Percentiles rank a stretch among this genome's conserved stretches.
Evolutionary conservation across 208 protist species (phyloP).

Genomic region (Naegleria gruberi): DNA sequence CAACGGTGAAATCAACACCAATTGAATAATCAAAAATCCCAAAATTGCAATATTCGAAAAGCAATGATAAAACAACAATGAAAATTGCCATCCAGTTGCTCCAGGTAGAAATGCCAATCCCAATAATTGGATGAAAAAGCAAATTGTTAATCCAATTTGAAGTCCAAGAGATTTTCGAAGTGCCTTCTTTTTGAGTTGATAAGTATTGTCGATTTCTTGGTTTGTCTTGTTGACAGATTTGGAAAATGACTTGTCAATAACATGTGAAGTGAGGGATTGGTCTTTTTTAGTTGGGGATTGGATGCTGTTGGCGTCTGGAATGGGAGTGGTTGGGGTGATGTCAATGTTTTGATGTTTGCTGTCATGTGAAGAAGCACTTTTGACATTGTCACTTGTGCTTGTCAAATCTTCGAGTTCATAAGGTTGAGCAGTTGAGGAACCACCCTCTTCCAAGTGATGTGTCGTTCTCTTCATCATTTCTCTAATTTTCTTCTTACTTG

Average conservation of each 20-base stretch:
- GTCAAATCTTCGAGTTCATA: background rate
- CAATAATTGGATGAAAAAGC: background rate
- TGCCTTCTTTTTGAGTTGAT: background rate
- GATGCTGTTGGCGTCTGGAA: too few species aligned
- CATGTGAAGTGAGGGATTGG: background rate
- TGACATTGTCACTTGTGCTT: background rate
- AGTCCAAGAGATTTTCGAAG: background rate
- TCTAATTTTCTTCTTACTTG: background rate
- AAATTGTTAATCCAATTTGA: background rate
- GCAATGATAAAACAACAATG: background rate
- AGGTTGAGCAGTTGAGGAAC: background rate
- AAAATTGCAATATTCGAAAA: background rate
- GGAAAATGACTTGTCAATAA: background rate
- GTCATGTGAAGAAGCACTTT: too few species aligned
- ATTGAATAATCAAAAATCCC: background rate
- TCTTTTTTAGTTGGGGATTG: background rate
- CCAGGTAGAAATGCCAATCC: background rate
- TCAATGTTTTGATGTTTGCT: too few species aligned
- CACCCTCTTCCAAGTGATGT: background rate
- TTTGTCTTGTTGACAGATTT: background rate
- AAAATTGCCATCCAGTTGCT: background rate
- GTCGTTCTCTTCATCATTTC: background rate
- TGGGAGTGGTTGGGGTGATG: too few species aligned
- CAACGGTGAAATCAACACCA: background rate
- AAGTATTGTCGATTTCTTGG: background rate